Evolutionary conservation across 2,329 filamentous ascomycete species (phyloP).

Genomic region (Fusarium ramigenum): DNA sequence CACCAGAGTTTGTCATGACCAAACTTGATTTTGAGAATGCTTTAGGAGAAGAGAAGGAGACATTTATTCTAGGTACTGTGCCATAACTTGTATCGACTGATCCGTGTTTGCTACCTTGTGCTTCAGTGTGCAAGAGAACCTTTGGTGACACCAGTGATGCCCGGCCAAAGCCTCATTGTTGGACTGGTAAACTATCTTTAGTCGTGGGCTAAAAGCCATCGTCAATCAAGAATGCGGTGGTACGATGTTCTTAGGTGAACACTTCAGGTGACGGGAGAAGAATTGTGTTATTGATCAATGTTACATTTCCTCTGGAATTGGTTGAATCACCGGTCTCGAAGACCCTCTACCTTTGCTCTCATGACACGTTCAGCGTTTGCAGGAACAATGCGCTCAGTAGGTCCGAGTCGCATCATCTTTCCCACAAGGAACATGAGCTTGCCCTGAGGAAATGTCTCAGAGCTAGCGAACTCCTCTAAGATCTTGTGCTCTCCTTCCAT

Average conservation of each 20-base stretch:
- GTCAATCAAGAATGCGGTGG: constrained; percentile 17
- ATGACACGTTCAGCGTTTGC: constrained; percentile 59
- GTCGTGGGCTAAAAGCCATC: constrained; percentile 15
- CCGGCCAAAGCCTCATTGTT: constrained; percentile 29
- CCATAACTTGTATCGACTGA: constrained; percentile 3
- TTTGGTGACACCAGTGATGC: constrained; percentile 30
- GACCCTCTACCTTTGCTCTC: constrained; percentile 44
- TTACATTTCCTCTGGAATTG: constrained; percentile 3
- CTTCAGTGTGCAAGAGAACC: constrained; percentile 25
- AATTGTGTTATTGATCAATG: constrained; percentile 18
- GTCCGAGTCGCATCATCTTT: constrained; percentile 65
- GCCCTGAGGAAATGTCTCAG: constrained; percentile 61
- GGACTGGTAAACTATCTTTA: constrained; percentile 28
- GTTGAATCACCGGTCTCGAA: constrained; percentile 28
- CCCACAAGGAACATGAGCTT: constrained; percentile 70
- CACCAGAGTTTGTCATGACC: constrained; percentile 5
- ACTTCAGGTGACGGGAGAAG: constrained; percentile 16
- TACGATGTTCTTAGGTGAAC: constrained; percentile 28
- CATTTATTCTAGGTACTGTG: constrained; percentile 18
- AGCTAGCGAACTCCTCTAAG: constrained; percentile 56
- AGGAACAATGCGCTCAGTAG: constrained; percentile 65
- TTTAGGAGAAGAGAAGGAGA: constrained; percentile 2
- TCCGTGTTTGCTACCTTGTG: constrained; percentile 38
- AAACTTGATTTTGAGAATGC: constrained; percentile 3
- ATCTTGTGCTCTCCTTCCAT: constrained; percentile 58